Conservation (phyloP, 2,329 filamentous ascomycete species). For the Septoria linicola region DNA sequence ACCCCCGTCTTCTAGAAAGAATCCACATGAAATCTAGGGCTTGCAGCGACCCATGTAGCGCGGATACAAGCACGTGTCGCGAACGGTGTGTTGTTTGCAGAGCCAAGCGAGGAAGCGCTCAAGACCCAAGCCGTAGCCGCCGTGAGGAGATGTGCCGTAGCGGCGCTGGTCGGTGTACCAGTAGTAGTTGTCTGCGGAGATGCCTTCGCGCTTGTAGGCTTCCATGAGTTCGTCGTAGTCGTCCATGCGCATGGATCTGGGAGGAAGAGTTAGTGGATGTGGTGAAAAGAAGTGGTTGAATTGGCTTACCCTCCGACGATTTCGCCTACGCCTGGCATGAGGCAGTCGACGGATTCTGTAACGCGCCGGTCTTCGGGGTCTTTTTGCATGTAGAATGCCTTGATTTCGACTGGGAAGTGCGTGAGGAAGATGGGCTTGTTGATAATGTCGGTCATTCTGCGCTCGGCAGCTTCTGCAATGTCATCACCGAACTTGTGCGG, state of each 20-base stretch:
- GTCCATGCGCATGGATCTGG: conserved; percentile 94
- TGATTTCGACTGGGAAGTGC: conserved; percentile 96
- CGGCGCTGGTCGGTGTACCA: conserved; percentile 85
- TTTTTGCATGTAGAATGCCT: conserved; percentile 98
- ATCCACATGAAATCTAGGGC: conserved; percentile 50
- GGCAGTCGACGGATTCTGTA: conserved; percentile 84
- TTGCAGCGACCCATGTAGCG: conserved; percentile 80
- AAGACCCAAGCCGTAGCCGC: conserved; percentile 87
- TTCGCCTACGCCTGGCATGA: conserved; percentile 94
- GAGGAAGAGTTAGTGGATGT: conserved; percentile 37
- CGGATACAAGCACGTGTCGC: conserved; percentile 72
- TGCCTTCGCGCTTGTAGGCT: conserved; percentile 83
- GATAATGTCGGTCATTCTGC: conserved; percentile 94
- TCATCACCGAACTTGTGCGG: conserved; percentile 93
- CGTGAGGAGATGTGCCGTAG: conserved; percentile 89
- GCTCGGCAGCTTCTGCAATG: conserved; percentile 95
- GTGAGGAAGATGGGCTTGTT: conserved; percentile 94
- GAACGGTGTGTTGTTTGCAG: conserved; percentile 64
- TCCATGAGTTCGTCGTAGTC: conserved; percentile 84
- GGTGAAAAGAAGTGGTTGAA: neutral
- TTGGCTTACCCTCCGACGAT: conserved; percentile 59
- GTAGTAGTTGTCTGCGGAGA: conserved; percentile 84
- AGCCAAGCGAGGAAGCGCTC: conserved; percentile 75
- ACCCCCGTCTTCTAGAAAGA: conserved; percentile 1
- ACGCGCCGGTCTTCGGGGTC: conserved; percentile 75